Evolutionary conservation across 2,329 filamentous ascomycete genomes (phyloP), one percentile per base, ranked within the genome.

Genomic region (Furcasterigmium sp.): DNA sequence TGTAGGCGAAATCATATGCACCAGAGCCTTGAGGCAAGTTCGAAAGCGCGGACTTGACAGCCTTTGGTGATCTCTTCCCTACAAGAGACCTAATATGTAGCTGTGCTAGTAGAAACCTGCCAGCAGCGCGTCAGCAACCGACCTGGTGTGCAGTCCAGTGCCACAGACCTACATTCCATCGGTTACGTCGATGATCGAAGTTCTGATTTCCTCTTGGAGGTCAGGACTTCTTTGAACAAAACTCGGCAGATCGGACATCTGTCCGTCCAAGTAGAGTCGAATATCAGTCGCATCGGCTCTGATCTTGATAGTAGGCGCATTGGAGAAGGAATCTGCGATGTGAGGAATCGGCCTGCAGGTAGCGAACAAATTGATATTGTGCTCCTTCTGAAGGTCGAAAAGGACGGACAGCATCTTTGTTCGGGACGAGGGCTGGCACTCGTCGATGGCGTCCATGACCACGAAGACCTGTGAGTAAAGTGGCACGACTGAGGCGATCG

Each of bases 1-100:
- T 42, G 40, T 73, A 73, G 0, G 61, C 56, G 7, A 52, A 13
- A 17, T 61, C 48, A 36, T 46, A 46, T 9, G 23, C 39, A 7
- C 30, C 41, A 1, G 36, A 38, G 13, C 37, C 38, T 2, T 26
- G 11, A 1, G 46, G 38, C 0, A 46, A 21, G 17, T 5, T 21
- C 10, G 3, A 28, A n/a, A 48, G 28, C 1, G 48, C 28, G 1
- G 19, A 23, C 3, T 41, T 41, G 8, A 50, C 5, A 2, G 44
- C 38, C n/a, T 44, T 39, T 0, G 8, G 25, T 2, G 21, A 44
- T 14, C 15, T 37, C 13, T 48, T 46, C 4, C 26, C 28, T 1
- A 17, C 4, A 3, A 48, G 18, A 1, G 35, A 42, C 2, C 48
- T 41, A 3, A 50, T 21, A 0, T 42, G n/a, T 1, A 50, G 38